Percentiles rank a stretch among this genome's conserved stretches.
These are phyloP conservation scores for Kingdonia uniflora DNA, from an alignment of 164 flowering plant species.

Conservation along the genomic window DNA sequence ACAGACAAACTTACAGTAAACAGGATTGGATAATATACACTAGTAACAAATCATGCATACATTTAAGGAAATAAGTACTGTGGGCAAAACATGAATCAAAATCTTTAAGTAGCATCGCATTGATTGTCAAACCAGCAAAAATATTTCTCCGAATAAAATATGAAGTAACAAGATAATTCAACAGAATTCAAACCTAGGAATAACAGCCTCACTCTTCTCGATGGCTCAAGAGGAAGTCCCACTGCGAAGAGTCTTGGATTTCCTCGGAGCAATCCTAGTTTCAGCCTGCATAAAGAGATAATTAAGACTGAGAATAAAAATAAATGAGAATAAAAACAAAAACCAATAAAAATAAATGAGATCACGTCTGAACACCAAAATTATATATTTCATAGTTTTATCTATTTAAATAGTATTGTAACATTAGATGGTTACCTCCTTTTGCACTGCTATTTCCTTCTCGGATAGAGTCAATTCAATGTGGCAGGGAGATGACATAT, in stretches of 20 bases:
- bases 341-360: neutral
- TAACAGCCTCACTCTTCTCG: neutral
- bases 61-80: too few relatives aligned
- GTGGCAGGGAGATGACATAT: slow-evolving; percentile 86
- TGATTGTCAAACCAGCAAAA: too few relatives aligned
- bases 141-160: too few relatives aligned
- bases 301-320: neutral
- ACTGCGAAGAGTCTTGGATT: slow-evolving; percentile 36
- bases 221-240: slow-evolving; percentile 33
- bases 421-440: slow-evolving; percentile 43
- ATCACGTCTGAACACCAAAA: neutral
- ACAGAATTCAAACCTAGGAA: neutral
- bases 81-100: too few relatives aligned
- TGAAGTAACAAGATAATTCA: neutral
- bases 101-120: too few relatives aligned
- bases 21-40: too few relatives aligned
- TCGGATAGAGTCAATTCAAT: slow-evolving; percentile 72
- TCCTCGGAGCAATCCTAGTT: slow-evolving; percentile 50
- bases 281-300: slow-evolving; percentile 36
- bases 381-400: too few relatives aligned
- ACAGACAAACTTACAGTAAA: too few relatives aligned
- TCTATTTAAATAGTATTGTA: too few relatives aligned
- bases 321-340: neutral
- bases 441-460: slow-evolving; percentile 69
- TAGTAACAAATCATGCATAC: too few relatives aligned